Conservation (phyloP, 768 basidiomycete species). For the Amanita muscaria region DNA sequence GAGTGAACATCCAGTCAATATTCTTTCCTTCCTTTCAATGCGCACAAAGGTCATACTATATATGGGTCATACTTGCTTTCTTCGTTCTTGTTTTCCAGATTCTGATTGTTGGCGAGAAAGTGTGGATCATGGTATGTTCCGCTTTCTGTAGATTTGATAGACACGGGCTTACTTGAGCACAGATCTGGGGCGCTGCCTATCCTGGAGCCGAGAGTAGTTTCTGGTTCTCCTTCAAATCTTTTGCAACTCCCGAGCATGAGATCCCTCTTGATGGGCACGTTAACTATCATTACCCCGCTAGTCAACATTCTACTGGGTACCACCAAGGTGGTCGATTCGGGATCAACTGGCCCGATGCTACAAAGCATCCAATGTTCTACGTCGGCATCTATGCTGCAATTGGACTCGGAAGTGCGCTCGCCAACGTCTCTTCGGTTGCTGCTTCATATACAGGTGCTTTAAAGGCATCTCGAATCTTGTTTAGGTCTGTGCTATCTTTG, state of each 20-base stretch:
- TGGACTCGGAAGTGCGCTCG: constrained; percentile 38
- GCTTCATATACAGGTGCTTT: constrained; percentile 57
- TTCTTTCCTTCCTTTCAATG: neutral
- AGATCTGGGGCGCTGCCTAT: constrained; percentile 65
- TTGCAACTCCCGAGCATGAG: constrained; percentile 30
- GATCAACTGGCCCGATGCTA: constrained; percentile 38
- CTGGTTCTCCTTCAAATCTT: constrained; percentile 26
- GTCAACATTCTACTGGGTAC: constrained; percentile 19
- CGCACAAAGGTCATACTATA: constrained; percentile 51
- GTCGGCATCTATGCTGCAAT: constrained; percentile 59
- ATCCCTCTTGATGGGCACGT: constrained; percentile 26
- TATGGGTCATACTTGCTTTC: constrained; percentile 45
- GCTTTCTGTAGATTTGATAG: neutral
- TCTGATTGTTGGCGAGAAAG: constrained; percentile 48
- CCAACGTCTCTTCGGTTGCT: constrained; percentile 35
- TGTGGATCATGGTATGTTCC: constrained; percentile 61
- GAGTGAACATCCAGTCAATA: constrained; percentile 18
- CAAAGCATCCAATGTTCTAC: constrained; percentile 62
- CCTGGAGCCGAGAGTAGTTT: constrained; percentile 15
- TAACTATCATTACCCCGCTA: constrained; percentile 18
- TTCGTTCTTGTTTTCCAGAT: constrained; percentile 45
- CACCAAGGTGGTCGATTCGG: constrained; percentile 17
- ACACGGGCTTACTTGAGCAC: neutral
- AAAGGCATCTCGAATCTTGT: constrained; percentile 36
- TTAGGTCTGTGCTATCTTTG: constrained; percentile 22